Evolutionary conservation across 108 stramenopile genomes (phyloP), one percentile per base, ranked within the genome.

Genomic region (Pseudonitzschia multiseries): DNA sequence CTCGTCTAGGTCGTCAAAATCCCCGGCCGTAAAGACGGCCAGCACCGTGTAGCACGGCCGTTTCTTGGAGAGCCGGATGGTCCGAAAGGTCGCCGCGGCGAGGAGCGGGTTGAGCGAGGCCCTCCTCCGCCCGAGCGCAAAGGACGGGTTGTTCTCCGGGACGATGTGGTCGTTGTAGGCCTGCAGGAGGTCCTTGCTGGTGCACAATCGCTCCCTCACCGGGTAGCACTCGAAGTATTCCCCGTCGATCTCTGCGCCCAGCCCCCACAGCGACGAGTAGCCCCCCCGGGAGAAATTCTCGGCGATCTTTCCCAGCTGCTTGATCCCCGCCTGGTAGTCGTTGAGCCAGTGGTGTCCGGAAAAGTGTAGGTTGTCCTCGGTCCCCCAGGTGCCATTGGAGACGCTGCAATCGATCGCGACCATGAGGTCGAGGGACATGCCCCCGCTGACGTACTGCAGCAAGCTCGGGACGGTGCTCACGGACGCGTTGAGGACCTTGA

Each of bases 11-110:
- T 98, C 95, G 51, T 62, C 74, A 69, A 98, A 84, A 43, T 78
- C 74, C 17, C 97, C 97, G 62, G 96, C 95, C 1, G 94, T 95
- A 57, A 98, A 86, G 21, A 98, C 80, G 61, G 91, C 72, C 40
- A 98, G 79, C 14, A 95, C 73, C 29, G 78, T 75, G 62, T 81
- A 79, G 26, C 81, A 75, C 57, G 77, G 81, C 26, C 81, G 76
- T 53, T 65, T 46, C 57, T 76, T 62, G 14, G 57, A 77, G 3
- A 41, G 10, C 51, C 50, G 50, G 54, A 80, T 84, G 6, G 90
- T 81, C 14, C 87, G 83, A 28, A 73, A 72, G 31, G 77, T 86
- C n/a, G 88, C 89, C 22, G 74, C 81, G 44, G 76, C 57, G 9
- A 94, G 68, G 33, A 93, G 78, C 31, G 86, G 77, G 18, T 60